Percentiles rank a stretch among this genome's conserved stretches.
Evolutionary conservation across 441 rosid species (phyloP).

Genomic region (Macaranga tanarius): DNA sequence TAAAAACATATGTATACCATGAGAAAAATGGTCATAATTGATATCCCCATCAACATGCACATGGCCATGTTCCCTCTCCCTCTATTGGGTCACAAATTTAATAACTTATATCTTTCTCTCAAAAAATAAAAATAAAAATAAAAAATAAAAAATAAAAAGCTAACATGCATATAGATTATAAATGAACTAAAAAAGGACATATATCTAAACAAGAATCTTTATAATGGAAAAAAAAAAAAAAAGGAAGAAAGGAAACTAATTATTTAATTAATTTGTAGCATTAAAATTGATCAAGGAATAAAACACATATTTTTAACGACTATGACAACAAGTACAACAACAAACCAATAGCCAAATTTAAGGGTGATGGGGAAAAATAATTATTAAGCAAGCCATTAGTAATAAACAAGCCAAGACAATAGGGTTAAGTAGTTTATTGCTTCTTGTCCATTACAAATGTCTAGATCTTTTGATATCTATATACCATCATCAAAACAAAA

Average conservation of each 20-base stretch:
- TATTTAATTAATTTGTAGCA: background rate
- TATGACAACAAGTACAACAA: slow-evolving; percentile 33
- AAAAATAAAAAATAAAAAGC: no score
- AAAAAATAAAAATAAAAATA: no score
- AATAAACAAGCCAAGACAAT: slow-evolving; percentile 42
- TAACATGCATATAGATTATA: background rate
- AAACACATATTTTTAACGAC: slow-evolving; percentile 36
- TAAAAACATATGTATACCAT: slow-evolving; percentile 4
- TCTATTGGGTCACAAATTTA: slow-evolving; percentile 13
- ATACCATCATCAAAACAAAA: slow-evolving; percentile 31
- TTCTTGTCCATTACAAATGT: slow-evolving; percentile 56
- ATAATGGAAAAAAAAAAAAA: background rate
- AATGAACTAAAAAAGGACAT: background rate
- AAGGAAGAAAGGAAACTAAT: background rate
- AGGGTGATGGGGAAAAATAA: background rate
- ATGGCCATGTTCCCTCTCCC: slow-evolving; percentile 63
- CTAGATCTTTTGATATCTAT: slow-evolving; percentile 42
- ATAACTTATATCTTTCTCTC: background rate
- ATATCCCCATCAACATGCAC: slow-evolving; percentile 59
- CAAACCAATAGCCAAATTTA: slow-evolving; percentile 27
- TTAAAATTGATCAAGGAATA: slow-evolving; percentile 32
- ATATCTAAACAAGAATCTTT: slow-evolving; percentile 30
- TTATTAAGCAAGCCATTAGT: slow-evolving; percentile 32
- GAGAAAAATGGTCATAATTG: slow-evolving; percentile 51
- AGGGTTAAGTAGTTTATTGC: slow-evolving; percentile 52